These are phyloP conservation scores for Fusarium nematophilum DNA, from an alignment of 2,329 filamentous ascomycete genomes.

Conservation along the genomic window DNA sequence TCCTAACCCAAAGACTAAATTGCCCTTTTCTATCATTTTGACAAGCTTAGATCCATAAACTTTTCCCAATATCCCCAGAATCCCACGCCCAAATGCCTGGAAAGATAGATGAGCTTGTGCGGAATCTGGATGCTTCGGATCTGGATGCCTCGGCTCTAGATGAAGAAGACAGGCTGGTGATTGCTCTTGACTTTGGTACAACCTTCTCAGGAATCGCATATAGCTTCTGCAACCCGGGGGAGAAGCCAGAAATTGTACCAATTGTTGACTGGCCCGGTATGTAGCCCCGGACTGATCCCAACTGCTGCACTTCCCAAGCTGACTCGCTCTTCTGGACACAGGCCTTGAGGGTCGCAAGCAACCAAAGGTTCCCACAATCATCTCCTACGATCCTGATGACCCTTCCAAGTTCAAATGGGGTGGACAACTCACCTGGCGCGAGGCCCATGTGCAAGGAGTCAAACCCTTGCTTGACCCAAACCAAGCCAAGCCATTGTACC, in stretches of 20 bases:
- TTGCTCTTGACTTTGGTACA: slow-evolving; percentile 32
- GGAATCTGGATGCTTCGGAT: no score
- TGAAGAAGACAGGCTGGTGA: slow-evolving; percentile 19
- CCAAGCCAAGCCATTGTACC: slow-evolving; percentile 23
- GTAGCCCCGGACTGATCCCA: no score
- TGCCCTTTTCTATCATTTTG: no score
- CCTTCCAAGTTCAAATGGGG: slow-evolving; percentile 24
- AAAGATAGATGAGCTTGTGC: no score
- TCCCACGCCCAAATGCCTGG: no score
- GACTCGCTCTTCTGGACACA: no score
- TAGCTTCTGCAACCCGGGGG: slow-evolving; percentile 21
- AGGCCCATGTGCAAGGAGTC: slow-evolving; percentile 22
- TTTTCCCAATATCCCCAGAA: no score
- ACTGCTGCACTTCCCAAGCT: no score
- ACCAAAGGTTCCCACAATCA: slow-evolving; percentile 34
- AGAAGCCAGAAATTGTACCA: slow-evolving; percentile 12
- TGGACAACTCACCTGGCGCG: slow-evolving; percentile 5
- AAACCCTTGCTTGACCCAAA: slow-evolving; percentile 33
- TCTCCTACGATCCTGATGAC: slow-evolving; percentile 19
- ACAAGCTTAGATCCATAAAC: no score
- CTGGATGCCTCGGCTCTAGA: not conserved
- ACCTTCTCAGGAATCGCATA: slow-evolving; percentile 32
- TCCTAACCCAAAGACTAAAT: no score
- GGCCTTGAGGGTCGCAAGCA: not conserved
- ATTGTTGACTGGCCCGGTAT: slow-evolving; percentile 37